Base-by-base conservation (phyloP, 2,329 filamentous ascomycete species). In the Podosphaera xanthii region DNA sequence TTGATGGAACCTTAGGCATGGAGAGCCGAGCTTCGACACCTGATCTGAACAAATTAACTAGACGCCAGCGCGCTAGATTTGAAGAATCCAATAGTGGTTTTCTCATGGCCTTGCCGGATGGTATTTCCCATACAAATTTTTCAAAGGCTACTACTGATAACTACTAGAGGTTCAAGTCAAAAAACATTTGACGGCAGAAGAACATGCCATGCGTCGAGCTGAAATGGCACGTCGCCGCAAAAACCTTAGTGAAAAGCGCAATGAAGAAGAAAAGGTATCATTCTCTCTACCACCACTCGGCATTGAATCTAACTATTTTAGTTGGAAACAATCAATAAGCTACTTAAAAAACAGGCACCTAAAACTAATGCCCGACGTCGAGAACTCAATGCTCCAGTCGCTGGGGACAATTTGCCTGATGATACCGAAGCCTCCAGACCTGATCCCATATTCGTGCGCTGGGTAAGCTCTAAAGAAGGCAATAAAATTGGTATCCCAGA, bases 271-370 rank as follows among this genome's bases (percentile, higher is more conserved):
- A 69, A 87, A 87, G 76, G 80, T 82, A 67, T 35, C 22, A 31
- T 22, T n/a, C n/a, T 62, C 58, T 57, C 10, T 22, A 2, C 34
- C 58, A 59, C 35, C 30, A n/a, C 12, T 38, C 34, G 38, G 46
- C 12, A 10, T 44, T 10, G n/a, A 53, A 44, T 33, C 61, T 64
- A 59, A 66, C 9, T 35, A 14, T 46, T 14, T 22, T 58, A 90
- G 86, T 87, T 88, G 79, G 87, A 91, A 74, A 92, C 87, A 0
- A 91, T 92, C 77, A 90, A 92, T 74, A 89, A 90, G 67, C 80
- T 92, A 1, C 80, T 92, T 58, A 89, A 89, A 71, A 89, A 90
- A 69, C 87, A 90, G 69, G 85, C 86, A 0, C 83, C 86, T 33
- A 90, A 91, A 70, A 80, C 80, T 60, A 83, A 78, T 63, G 74